Conservation (phyloP, 1,139 yeast species). For the Casaregolazyma lundiana region DNA sequence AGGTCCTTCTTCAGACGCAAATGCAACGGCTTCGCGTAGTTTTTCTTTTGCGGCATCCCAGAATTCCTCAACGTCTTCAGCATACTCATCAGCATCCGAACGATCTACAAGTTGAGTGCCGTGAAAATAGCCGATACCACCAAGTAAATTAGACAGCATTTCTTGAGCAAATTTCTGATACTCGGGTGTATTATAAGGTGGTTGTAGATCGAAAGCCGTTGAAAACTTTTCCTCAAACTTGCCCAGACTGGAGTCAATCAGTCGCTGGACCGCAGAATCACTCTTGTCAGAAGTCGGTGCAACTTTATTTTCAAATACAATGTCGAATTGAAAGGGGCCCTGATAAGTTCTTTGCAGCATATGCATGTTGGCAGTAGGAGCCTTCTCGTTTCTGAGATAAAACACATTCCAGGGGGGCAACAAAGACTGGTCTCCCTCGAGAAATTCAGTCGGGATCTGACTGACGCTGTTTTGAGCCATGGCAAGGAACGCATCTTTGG, state of each 20-base stretch:
- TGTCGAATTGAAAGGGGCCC: slow-evolving; percentile 75
- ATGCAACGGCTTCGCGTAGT: slow-evolving; percentile 20
- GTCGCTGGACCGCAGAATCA: slow-evolving; percentile 27
- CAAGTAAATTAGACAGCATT: slow-evolving; percentile 73
- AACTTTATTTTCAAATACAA: slow-evolving; percentile 50
- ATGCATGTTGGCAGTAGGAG: slow-evolving; percentile 73
- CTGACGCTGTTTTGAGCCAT: slow-evolving; percentile 64
- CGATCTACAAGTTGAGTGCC: slow-evolving; percentile 88
- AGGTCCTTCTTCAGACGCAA: slow-evolving; percentile 30
- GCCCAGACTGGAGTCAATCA: slow-evolving; percentile 30
- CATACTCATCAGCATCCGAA: slow-evolving; percentile 58
- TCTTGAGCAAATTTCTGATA: slow-evolving; percentile 66
- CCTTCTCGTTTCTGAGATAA: slow-evolving; percentile 54
- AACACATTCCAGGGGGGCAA: slow-evolving; percentile 40
- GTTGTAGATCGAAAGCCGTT: slow-evolving; percentile 46
- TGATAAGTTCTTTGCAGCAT: slow-evolving; percentile 68
- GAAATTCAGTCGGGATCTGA: slow-evolving; percentile 39
- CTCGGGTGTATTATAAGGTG: slow-evolving; percentile 50
- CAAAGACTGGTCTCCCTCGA: slow-evolving; percentile 27
- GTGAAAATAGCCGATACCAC: slow-evolving; percentile 84
- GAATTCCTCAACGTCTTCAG: slow-evolving; percentile 39
- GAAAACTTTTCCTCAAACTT: slow-evolving; percentile 55
- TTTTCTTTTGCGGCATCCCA: slow-evolving; percentile 29
- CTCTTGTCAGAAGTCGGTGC: slow-evolving; percentile 27
- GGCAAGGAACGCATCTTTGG: slow-evolving; percentile 68